Evolutionary conservation across 176 grass and related monocot genomes (phyloP).

Genomic region (Areca catechu): DNA sequence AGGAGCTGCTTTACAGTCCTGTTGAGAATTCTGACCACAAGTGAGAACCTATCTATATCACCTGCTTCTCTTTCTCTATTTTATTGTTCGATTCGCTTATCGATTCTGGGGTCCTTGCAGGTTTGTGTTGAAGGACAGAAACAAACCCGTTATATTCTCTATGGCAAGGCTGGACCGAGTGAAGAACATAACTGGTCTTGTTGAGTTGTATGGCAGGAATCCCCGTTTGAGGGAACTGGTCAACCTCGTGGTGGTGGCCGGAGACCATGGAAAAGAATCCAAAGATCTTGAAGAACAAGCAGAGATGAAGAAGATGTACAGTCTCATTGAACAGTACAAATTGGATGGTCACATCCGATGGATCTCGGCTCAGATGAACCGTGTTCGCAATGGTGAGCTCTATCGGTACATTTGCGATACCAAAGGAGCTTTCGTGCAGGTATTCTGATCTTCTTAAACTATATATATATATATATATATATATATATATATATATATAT

Average conservation of each 20-base stretch:
- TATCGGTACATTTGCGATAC: slow-evolving; percentile 95
- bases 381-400: slow-evolving; percentile 90
- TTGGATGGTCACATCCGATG: slow-evolving; percentile 75
- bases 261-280: slow-evolving; percentile 85
- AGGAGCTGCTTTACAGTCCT: slow-evolving; percentile 73
- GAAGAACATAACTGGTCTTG: slow-evolving; percentile 93
- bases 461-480: no score
- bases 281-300: slow-evolving; percentile 97
- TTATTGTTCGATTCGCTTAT: background rate
- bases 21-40: slow-evolving; percentile 83
- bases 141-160: slow-evolving; percentile 95
- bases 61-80: background rate
- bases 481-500: no score
- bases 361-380: slow-evolving; percentile 99
- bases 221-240: slow-evolving; percentile 69
- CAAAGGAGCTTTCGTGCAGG: slow-evolving; percentile 84
- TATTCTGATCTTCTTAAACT: slow-evolving; percentile 3
- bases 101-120: slow-evolving; percentile 30
- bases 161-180: slow-evolving; percentile 95
- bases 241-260: slow-evolving; percentile 90
- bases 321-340: slow-evolving; percentile 71
- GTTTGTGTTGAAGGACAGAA: slow-evolving; percentile 75
- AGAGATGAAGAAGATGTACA: slow-evolving; percentile 95
- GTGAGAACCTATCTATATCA: slow-evolving; percentile 25
- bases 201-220: slow-evolving; percentile 76